These are phyloP conservation scores for Tillandsia leiboldiana DNA, from an alignment of 176 grass and related monocot genomes.

Conservation along the genomic window DNA sequence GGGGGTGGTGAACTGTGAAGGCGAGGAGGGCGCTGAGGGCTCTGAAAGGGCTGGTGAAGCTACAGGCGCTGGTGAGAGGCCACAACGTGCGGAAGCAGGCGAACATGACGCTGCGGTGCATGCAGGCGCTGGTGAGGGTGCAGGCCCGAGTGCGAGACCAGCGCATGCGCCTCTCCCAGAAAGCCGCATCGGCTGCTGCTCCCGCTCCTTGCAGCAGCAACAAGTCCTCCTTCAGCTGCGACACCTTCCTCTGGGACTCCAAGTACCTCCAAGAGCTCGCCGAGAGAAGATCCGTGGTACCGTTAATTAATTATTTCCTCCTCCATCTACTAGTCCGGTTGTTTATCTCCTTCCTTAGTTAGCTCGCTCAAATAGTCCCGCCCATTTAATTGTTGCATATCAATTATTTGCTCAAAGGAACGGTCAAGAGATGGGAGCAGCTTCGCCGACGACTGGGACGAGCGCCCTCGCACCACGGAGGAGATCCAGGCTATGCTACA, in stretches of 20 bases:
- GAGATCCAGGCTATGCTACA: constrained; percentile 92
- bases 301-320: neutral
- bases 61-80: constrained; percentile 88
- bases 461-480: constrained; percentile 68
- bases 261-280: constrained; percentile 70
- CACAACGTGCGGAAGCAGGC: constrained; percentile 97
- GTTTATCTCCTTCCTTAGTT: neutral
- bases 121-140: constrained; percentile 86
- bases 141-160: constrained; percentile 85
- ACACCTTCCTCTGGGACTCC: constrained; percentile 71
- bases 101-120: constrained; percentile 91
- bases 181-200: constrained; percentile 11
- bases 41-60: constrained; percentile 75
- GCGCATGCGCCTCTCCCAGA: constrained; percentile 67
- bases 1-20: constrained; percentile 2
- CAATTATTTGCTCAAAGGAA: constrained; percentile 20
- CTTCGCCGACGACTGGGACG: constrained; percentile 85
- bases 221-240: constrained; percentile 71
- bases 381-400: neutral
- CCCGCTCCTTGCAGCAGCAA: constrained; percentile 40
- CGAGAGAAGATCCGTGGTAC: constrained; percentile 64
- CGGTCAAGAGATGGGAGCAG: constrained; percentile 78
- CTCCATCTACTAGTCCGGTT: neutral
- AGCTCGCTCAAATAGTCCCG: too few relatives aligned
- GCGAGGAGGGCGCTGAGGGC: constrained; percentile 74